Conservation (phyloP, 371 early-diverging fungal genomes). For the Funneliformis caledonium region DNA sequence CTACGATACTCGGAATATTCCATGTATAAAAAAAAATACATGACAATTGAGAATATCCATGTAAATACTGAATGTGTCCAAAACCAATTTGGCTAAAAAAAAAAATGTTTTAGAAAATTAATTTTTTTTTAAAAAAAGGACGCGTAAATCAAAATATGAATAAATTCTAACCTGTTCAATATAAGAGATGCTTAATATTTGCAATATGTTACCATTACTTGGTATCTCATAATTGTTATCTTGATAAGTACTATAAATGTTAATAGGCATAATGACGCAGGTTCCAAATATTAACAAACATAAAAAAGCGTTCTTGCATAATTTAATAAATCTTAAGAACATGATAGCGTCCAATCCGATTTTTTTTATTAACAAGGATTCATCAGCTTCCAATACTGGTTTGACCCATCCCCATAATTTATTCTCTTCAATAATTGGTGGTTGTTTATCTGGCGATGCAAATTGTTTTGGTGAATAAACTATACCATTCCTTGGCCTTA, state of each 20-base stretch:
- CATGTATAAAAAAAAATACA: background rate
- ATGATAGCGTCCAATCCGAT: slow-evolving; percentile 31
- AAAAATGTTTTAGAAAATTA: too few relatives aligned
- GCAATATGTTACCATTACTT: background rate
- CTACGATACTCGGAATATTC: background rate
- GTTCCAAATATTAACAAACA: background rate
- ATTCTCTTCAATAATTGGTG: background rate
- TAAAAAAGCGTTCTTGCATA: slow-evolving; percentile 19
- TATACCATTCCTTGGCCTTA: slow-evolving; percentile 22
- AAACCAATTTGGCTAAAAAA: background rate
- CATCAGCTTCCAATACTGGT: background rate
- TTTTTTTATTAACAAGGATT: slow-evolving; percentile 12
- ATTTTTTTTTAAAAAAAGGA: background rate
- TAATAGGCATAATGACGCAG: slow-evolving; percentile 7
- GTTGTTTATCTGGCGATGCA: slow-evolving; percentile 16
- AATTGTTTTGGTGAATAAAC: slow-evolving; percentile 28
- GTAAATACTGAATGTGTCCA: slow-evolving; percentile 20
- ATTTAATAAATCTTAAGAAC: slow-evolving; percentile 31
- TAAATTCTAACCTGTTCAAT: background rate
- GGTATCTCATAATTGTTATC: background rate
- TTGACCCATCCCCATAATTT: slow-evolving; percentile 13
- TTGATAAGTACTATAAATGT: background rate
- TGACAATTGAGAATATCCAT: background rate
- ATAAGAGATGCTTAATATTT: background rate
- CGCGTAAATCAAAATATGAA: too few relatives aligned